These are phyloP conservation scores for Massarina eburnea DNA, from an alignment of 2,329 filamentous ascomycete genomes.

Conservation along the genomic window DNA sequence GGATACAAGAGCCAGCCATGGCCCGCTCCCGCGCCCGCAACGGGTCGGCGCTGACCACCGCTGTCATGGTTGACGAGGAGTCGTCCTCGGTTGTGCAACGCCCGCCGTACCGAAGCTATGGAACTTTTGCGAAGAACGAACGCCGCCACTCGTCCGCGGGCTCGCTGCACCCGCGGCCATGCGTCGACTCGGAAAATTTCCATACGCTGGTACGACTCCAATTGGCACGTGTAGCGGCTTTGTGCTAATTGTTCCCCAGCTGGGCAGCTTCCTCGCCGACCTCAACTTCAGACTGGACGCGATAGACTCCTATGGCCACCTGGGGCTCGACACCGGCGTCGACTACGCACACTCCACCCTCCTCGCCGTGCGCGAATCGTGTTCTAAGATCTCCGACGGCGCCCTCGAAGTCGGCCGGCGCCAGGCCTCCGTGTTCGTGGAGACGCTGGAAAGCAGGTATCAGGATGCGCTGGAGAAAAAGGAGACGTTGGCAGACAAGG, in stretches of 20 bases:
- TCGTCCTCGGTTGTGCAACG: slow-evolving; percentile 36
- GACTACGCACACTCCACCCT: slow-evolving; percentile 83
- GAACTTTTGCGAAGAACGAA: slow-evolving; percentile 38
- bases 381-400: slow-evolving; percentile 86
- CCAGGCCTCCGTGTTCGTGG: slow-evolving; percentile 84
- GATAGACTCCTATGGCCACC: slow-evolving; percentile 83
- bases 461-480: slow-evolving; percentile 82
- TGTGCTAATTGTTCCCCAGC: slow-evolving; percentile 47
- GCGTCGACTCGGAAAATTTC: slow-evolving; percentile 52
- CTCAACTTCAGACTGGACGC: slow-evolving; percentile 84
- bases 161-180: slow-evolving; percentile 44
- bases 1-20: slow-evolving; percentile 10
- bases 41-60: slow-evolving; percentile 23
- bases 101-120: slow-evolving; percentile 38
- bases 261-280: slow-evolving; percentile 81
- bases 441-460: slow-evolving; percentile 86
- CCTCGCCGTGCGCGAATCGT: slow-evolving; percentile 82
- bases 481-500: slow-evolving; percentile 89
- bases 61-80: slow-evolving; percentile 47
- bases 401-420: slow-evolving; percentile 84
- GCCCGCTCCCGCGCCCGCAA: slow-evolving; percentile 5
- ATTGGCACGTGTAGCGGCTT: neutral
- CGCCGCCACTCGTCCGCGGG: slow-evolving; percentile 53
- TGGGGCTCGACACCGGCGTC: slow-evolving; percentile 80
- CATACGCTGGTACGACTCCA: slow-evolving; percentile 42